Base-by-base conservation (phyloP, 257 asterid species). In the Solanum paucissectum region DNA sequence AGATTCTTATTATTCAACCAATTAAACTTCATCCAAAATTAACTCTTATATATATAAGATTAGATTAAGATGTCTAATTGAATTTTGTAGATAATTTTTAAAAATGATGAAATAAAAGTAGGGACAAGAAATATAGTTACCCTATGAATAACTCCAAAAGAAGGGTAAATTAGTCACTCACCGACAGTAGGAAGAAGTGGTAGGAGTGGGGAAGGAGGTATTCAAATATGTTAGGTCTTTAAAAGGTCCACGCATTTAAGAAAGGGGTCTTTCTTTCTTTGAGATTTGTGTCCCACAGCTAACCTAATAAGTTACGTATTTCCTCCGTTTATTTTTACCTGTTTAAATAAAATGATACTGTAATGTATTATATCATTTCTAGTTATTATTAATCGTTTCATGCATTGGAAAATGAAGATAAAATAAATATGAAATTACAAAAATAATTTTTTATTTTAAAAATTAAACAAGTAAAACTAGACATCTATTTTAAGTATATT, bases 171-270 rank as follows among this genome's bases (percentile, higher is more conserved):
- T 6, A 72, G 27, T 33, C 23, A 20, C 38, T 68, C 92, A 92
- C 98, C 98, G 98, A 95, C 98, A 94, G 94, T 95, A 87, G 94
- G 93, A 64, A 64, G 79, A 85, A 85, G 11, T 55, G 64, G 64
- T 55, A 18, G 64, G 64, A 55, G 64, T 55, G 64, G 89, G 86
- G 79, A 58, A 85, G 79, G 79, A 32, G 83, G 66, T 64, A 90
- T 87, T 86, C 71, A 90, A 88, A 88, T 82, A 62, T 84, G 92
- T 86, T 92, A 88, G 93, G 94, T 92, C 90, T 89, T 66, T 12
- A 3, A 33, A 38, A 92, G 94, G 94, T 89, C 95, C 94, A 87
- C 87, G 88, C 89, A 91, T 90, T 91, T 85, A 92, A 85, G 91
- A 83, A 46, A 87, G 88, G 32, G 37, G 49, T 83, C 16, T 69